Base-by-base conservation (phyloP, 1,284 basidiomycete genomes). In the Papiliotrema terrestris region DNA sequence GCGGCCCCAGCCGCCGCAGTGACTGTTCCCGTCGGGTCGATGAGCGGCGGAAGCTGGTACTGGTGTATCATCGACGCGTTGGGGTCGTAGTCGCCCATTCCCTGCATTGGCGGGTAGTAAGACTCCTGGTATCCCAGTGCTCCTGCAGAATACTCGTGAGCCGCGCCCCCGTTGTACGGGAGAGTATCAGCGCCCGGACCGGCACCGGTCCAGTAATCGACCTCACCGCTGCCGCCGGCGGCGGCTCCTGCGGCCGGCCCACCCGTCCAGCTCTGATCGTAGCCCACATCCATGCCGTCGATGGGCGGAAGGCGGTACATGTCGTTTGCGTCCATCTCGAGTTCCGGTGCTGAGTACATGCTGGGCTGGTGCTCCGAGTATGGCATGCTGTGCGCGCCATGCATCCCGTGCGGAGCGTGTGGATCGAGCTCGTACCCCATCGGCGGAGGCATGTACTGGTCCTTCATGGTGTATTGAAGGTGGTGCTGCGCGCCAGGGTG, bases 251-350 rank as follows among this genome's bases (percentile, higher is more conserved):
- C 17, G 8, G 22, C 14, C 17, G 19, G 14, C 14, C 14, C 13
- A 1, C 47, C 48, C 36, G 37, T 47, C 25, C 38, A 49, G 22
- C 44, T 37, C 13, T 42, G n/a, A 14, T 52, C 52, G 58, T 61
- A 58, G 1, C 46, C 50, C 35, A 36, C 9, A 20, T 22, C 26
- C 55, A 57, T 56, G 35, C 58, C 59, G 15, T 65, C 47, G 22
- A 69, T 61, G 17, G 64, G 66, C 1, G 69, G 69, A 5, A 69
- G 54, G 29, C 62, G 59, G 51, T 71, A 69, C 65, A 66, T 64
- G 11, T 52, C 59, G 22, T 55, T 54, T 29, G 57, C 39, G 37
- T 55, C 32, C 42, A 46, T 29, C 25, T 22, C 39, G 25, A 11
- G 3, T 15, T n/a, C 45, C n/a, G 15, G 36, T 20, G 29, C 45